Evolutionary conservation across 2,329 filamentous ascomycete species (phyloP), one percentile per base, ranked within the genome.

Genomic region (Purpureocillium lavendulum): DNA sequence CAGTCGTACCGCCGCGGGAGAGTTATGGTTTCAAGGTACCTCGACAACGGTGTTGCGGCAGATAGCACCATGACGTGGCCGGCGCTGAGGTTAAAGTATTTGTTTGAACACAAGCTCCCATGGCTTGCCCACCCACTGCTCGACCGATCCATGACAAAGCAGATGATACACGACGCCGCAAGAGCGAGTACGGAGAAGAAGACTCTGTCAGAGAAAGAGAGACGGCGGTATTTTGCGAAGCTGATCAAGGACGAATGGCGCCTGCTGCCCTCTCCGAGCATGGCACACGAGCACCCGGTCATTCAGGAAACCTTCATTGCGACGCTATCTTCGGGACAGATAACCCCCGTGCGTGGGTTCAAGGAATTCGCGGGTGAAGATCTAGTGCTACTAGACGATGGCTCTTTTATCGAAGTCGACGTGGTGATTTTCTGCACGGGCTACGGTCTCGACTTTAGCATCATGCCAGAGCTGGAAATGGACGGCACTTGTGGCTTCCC

Each of bases 371-470:
- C 43, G 1, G 57, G 41, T 2, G 16, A 15, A 13, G 30, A 31
- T 14, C 14, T 16, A 11, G 35, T 61, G n/a, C 52, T 60, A 40
- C 43, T 63, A 13, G 45, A 50, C 2, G 54, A 58, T 30, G 61
- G 57, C 1, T 38, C 44, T 2, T 36, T 54, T 0, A 13, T 61
- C 2, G 49, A 56, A 13, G 54, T 50, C 6, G 60, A 62, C 35
- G 49, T 45, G 33, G 49, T 65, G 21, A 52, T 65, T 33, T 61
- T 56, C 33, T 65, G 58, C 42, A 61, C 59, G 1, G 63, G 62
- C 7, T 65, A 64, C 41, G 36, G 46, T 13, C 51, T 55, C 39
- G 56, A 60, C 37, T 62, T 58, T 37, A 24, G 44, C 17, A 37
- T 57, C 30, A 38, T 43, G 41, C 41, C 41, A 8, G 41, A 40